These are phyloP conservation scores for Pseudozyma hubeiensis DNA, from an alignment of 1,284 basidiomycete species.

Conservation along the genomic window DNA sequence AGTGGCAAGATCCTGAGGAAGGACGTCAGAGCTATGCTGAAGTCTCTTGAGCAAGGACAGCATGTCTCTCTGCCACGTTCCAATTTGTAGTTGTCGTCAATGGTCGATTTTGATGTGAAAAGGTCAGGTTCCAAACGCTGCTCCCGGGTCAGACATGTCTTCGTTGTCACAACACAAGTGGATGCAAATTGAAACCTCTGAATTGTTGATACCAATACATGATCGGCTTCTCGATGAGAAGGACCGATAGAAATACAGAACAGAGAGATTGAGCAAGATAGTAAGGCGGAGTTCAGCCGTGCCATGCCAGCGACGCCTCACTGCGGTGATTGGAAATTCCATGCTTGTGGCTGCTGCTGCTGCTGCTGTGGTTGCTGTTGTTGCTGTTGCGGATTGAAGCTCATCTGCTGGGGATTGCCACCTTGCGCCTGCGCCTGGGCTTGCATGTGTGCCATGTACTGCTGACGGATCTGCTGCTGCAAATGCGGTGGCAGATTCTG, in stretches of 20 bases:
- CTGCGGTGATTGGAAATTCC: conserved; percentile 37
- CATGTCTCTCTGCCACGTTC: conserved; percentile 6
- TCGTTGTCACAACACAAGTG: too few relatives aligned
- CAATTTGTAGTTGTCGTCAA: conserved; percentile 12
- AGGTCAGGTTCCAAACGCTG: too few relatives aligned
- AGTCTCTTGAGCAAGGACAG: conserved; percentile 10
- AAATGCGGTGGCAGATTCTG: conserved; percentile 47
- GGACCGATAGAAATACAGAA: neutral
- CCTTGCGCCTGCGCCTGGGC: conserved; percentile 28
- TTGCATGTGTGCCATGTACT: conserved; percentile 49
- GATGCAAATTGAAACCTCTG: neutral
- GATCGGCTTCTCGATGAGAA: neutral
- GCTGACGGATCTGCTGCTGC: conserved; percentile 50
- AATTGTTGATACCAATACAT: conserved; percentile 10
- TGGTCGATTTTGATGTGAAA: too few relatives aligned
- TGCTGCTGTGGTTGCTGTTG: conserved; percentile 1
- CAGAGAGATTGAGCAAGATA: neutral
- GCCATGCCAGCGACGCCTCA: neutral
- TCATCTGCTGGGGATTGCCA: conserved; percentile 17
- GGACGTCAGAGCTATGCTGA: conserved; percentile 22
- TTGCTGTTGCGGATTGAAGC: conserved; percentile 15
- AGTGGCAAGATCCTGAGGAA: conserved; percentile 52
- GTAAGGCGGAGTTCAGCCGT: too few relatives aligned
- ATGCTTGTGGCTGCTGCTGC: conserved; percentile 19
- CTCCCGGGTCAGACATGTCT: too few relatives aligned